A percentile compares a stretch with the other conserved stretches of the same genome.
These are phyloP conservation scores for Physcomitrium patens DNA, from an alignment of 225 moss, liverwort and hornwort genomes.

Conservation along the genomic window DNA sequence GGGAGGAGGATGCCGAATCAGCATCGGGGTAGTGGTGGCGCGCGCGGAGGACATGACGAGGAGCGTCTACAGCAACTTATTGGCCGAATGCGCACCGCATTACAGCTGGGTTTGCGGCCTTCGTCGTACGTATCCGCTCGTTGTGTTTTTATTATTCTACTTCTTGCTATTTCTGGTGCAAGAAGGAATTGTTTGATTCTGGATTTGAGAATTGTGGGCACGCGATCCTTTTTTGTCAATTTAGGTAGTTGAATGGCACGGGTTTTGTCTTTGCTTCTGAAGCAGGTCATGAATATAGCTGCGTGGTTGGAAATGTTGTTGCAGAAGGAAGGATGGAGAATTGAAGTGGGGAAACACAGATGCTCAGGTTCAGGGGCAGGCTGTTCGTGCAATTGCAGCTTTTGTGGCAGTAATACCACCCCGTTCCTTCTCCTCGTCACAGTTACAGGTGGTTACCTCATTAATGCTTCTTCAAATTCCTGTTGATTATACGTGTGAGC, in stretches of 20 bases:
- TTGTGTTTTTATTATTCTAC: neutral
- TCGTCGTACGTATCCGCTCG: constrained; percentile 29
- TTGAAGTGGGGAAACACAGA: constrained; percentile 67
- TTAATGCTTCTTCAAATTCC: neutral
- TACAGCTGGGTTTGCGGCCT: constrained; percentile 52
- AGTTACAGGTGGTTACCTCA: constrained; percentile 50
- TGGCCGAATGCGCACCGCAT: constrained; percentile 49
- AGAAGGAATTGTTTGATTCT: neutral
- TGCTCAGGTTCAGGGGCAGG: constrained; percentile 75
- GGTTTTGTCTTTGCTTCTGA: neutral
- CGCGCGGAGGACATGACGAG: constrained; percentile 35
- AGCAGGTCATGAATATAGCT: neutral
- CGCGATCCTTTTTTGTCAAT: neutral
- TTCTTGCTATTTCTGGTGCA: neutral
- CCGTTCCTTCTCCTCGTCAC: constrained; percentile 41
- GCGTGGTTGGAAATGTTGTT: constrained; percentile 7
- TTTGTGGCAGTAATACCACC: constrained; percentile 64
- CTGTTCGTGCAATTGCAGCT: constrained; percentile 70
- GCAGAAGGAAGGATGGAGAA: constrained; percentile 58
- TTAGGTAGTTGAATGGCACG: constrained; percentile 5
- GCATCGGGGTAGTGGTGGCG: constrained; percentile 33
- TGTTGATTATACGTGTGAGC: too few species aligned
- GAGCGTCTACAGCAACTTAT: constrained; percentile 51
- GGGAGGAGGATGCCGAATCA: constrained; percentile 49
- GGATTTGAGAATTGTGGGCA: neutral